Evolutionary conservation across 2,329 filamentous ascomycete genomes (phyloP), one percentile per base, ranked within the genome.

Genomic region (Chrysoporthe cubensis): DNA sequence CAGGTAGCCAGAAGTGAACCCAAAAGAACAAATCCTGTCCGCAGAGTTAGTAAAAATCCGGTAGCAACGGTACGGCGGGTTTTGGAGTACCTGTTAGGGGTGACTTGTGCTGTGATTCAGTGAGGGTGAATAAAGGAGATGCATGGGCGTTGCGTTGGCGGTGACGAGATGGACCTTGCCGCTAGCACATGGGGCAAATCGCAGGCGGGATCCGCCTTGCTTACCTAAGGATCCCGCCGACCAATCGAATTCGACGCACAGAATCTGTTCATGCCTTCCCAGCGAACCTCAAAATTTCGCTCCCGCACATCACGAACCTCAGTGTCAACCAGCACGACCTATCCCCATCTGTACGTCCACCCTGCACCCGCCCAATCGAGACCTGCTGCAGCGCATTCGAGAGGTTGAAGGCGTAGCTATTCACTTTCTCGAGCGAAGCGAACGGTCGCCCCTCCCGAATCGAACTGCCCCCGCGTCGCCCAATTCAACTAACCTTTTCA

Each of bases 271-370:
- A 43, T 43, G 57, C 57, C 40, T 60, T 43, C 37, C 57, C 40
- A 44, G 40, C 40, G 57, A 60, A 44, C 57, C 57, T 60, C 57
- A 60, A 60, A 60, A 60, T 60, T 60, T 60, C 57, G 57, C 57
- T 60, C 57, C 21, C 44, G 37, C 37, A 54, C 43, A 61, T 34
- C 59, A 61, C 59, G 26, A 48, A 61, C 59, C 43, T 61, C 43
- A 66, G 42, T 57, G 62, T 40, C 62, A 65, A 58, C 52, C 64
- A 56, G 59, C 34, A 65, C 66, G 64, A 66, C 63, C 63, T 62
- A n/a, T 60, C 56, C 66, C 68, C 64, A 70, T 67, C 60, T 60
- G 68, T 70, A 70, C 67, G 68, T 70, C 34, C 64, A 69, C 42
- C 63, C 43, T 52, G 16, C 62, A 46, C 54, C 56, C 60, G 44